These are phyloP conservation scores for Candida maris DNA, from an alignment of 805 yeast genomes.

Conservation along the genomic window DNA sequence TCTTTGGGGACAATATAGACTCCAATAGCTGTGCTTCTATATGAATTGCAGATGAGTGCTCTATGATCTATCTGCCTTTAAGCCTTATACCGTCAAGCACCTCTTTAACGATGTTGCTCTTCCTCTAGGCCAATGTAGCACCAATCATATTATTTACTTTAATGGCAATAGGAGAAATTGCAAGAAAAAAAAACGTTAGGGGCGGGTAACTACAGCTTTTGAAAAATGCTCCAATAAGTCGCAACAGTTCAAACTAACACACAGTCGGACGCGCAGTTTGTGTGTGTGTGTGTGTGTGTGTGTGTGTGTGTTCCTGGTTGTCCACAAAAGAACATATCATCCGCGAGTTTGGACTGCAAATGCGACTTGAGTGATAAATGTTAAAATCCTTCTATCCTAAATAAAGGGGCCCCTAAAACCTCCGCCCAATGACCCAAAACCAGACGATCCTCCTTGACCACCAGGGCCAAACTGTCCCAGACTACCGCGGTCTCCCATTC, in stretches of 20 bases:
- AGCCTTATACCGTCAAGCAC: too few species aligned
- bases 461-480: conserved; percentile 10
- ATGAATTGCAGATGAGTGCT: too few species aligned
- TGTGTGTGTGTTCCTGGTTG: too few species aligned
- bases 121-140: conserved; percentile 1
- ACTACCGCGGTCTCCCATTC: conserved; percentile 12
- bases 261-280: not conserved
- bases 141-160: conserved; percentile 2
- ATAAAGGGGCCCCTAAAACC: conserved; percentile 6
- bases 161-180: not conserved
- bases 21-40: too few species aligned
- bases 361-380: too few species aligned
- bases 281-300: too few species aligned
- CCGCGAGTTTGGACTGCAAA: too few species aligned
- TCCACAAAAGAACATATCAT: too few species aligned
- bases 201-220: not conserved
- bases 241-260: too few species aligned
- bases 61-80: too few species aligned
- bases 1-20: not conserved
- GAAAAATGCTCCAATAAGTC: too few species aligned
- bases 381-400: conserved; percentile 1
- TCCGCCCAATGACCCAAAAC: conserved; percentile 10
- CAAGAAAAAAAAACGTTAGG: not conserved
- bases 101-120: not conserved
- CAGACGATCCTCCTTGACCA: conserved; percentile 13